Base-by-base conservation (phyloP, 2,329 filamentous ascomycete species). In the Teratosphaeria zuluensis region DNA sequence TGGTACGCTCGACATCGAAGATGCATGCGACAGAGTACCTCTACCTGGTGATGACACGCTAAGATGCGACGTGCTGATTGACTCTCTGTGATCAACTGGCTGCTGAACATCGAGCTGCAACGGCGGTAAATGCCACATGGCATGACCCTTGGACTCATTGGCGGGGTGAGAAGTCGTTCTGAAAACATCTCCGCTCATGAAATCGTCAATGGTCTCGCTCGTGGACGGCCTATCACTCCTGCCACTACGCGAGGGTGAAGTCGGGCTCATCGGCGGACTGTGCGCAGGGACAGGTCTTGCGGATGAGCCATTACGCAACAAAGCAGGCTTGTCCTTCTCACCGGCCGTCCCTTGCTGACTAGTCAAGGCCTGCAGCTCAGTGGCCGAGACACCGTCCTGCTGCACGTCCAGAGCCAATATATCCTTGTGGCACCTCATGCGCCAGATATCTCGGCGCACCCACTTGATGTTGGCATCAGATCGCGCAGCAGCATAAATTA, bases 401-500 rank as follows among this genome's bases (percentile, higher is more conserved):
- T 92, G 88, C 8, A 97, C 77, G 70, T 99, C 94, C 73, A 91
- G 81, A 4, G 85, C 79, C 21, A 99, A 77, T 61, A 97, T 92
- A 67, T 96, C 92, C 51, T 87, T 86, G 72, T 99, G 92, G 64
- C 92, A 96, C 69, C 85, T 92, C 67, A 92, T 83, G 57, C 86
- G 88, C 90, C 92, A 96, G 21, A 96, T 94, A 64, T 96, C 90
- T 71, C 95, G 87, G 61, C 92, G 83, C n/a, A 87, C 86, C 92
- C 92, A 96, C 71, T 94, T 95, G 61, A 99, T 76, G 70, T 92
- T 91, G 3, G 90, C 90, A 58, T 92, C 86, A 75, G 95, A 86
- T 7, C 88, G 85, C 5, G 87, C 90, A 21, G 94, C 92, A 19
- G 90, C 88, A 63, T 88, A 80, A n/a, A 96, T 81, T 57, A 97